phyloP scores from a whole-genome alignment of 208 protist genomes.

The Phytomonas sp. region DNA sequence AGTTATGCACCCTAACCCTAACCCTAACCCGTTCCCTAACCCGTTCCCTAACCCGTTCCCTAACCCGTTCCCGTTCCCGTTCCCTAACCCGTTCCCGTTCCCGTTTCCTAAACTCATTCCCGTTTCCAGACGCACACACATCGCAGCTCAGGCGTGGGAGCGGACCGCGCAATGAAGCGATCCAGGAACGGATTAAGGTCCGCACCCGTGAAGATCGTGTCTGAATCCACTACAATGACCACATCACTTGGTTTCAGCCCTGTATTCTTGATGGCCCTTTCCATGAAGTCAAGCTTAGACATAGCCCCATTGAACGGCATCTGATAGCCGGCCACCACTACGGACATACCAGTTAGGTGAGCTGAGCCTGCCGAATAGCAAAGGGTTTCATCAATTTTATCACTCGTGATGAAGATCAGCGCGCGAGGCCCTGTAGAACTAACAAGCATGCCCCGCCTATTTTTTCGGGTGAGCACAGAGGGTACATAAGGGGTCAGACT shows the following conservation, averaged over 20 bases:
- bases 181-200: neutral
- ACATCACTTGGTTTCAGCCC: neutral
- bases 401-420: neutral
- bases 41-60: no score
- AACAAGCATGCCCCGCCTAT: neutral
- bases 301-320: neutral
- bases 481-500: neutral
- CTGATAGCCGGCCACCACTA: constrained; percentile 2
- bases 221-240: neutral
- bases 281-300: neutral
- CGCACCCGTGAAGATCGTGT: neutral
- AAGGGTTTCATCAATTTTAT: neutral
- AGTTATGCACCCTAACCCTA: no score
- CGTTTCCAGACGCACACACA: no score
- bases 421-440: neutral
- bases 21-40: no score
- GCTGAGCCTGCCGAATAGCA: constrained; percentile 4
- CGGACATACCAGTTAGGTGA: neutral
- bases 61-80: no score
- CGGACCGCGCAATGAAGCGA: neutral
- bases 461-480: neutral
- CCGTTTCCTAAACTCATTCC: no score
- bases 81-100: no score
- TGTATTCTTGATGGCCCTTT: neutral
- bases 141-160: neutral